phyloP scores from a whole-genome alignment of 805 yeast genomes.

The Candida jianshihensis region DNA sequence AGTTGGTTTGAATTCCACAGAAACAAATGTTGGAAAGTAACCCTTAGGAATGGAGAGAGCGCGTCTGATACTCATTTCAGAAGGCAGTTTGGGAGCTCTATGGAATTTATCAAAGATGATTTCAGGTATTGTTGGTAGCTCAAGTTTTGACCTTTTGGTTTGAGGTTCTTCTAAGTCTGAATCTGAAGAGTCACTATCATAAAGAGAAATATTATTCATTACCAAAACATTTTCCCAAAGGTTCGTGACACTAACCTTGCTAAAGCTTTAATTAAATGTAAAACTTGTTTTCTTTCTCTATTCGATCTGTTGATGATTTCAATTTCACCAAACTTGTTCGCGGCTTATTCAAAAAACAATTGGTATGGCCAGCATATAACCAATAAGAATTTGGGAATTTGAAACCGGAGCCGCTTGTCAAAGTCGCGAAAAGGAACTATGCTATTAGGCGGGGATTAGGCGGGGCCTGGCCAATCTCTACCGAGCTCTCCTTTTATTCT shows the following conservation, averaged over 20 bases:
- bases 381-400: not conserved
- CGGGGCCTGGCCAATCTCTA: too few relatives aligned
- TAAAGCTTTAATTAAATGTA: too few relatives aligned
- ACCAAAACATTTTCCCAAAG: not conserved
- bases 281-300: too few relatives aligned
- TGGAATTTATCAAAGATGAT: conserved; percentile 9
- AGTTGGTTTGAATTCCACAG: conserved; percentile 7
- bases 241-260: not conserved
- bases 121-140: conserved; percentile 10
- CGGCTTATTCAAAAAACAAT: too few relatives aligned
- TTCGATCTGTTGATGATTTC: too few relatives aligned
- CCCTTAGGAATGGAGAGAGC: conserved; percentile 6
- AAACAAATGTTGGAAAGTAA: conserved; percentile 5
- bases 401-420: conserved; percentile 2
- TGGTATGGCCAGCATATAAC: conserved; percentile 1
- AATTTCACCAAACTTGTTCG: too few relatives aligned
- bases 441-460: too few relatives aligned
- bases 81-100: conserved; percentile 6
- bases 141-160: not conserved
- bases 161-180: conserved; percentile 1
- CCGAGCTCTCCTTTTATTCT: too few relatives aligned
- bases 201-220: not conserved
- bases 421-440: not conserved
- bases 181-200: conserved; percentile 2
- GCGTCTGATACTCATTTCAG: conserved; percentile 9